These are phyloP conservation scores for Suillus weaverae DNA, from an alignment of 768 basidiomycete genomes.

Conservation along the genomic window DNA sequence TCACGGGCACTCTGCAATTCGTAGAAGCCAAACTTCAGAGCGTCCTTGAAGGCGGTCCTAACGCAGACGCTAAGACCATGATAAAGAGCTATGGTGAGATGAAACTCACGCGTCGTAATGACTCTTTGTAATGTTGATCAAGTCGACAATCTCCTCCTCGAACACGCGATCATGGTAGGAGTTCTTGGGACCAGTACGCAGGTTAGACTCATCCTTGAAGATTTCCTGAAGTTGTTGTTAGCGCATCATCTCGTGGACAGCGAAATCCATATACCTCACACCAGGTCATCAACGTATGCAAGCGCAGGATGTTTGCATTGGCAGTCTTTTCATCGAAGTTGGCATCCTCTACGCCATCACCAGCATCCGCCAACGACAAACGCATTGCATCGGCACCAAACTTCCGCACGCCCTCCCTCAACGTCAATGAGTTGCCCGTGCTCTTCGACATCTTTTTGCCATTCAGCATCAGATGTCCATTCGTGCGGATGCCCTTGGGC, in stretches of 20 bases:
- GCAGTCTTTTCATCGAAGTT: conserved; percentile 99
- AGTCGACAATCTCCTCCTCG: conserved; percentile 84
- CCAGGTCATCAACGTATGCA: conserved; percentile 90
- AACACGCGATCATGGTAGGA: conserved; percentile 88
- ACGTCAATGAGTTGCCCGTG: conserved; percentile 92
- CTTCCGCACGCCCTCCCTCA: conserved; percentile 86
- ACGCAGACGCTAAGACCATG: not conserved
- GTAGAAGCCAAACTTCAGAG: conserved; percentile 93
- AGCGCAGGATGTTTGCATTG: conserved; percentile 91
- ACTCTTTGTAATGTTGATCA: conserved; percentile 78
- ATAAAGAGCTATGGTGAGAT: not conserved
- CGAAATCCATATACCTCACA: conserved; percentile 65
- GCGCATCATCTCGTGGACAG: not conserved
- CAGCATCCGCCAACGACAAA: conserved; percentile 91
- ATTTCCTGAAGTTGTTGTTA: conserved; percentile 61
- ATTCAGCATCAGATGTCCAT: conserved; percentile 96
- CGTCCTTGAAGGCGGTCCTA: conserved; percentile 95
- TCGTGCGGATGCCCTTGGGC: conserved; percentile 90
- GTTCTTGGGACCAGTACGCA: conserved; percentile 73
- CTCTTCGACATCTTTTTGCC: conserved; percentile 99
- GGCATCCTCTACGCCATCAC: conserved; percentile 96
- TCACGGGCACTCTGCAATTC: conserved; percentile 90
- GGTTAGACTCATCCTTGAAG: conserved; percentile 62
- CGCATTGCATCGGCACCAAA: conserved; percentile 97
- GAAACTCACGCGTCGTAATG: conserved; percentile 77